Evolutionary conservation across 2,329 filamentous ascomycete genomes (phyloP).

Genomic region (Chalaropsis thielavioides): DNA sequence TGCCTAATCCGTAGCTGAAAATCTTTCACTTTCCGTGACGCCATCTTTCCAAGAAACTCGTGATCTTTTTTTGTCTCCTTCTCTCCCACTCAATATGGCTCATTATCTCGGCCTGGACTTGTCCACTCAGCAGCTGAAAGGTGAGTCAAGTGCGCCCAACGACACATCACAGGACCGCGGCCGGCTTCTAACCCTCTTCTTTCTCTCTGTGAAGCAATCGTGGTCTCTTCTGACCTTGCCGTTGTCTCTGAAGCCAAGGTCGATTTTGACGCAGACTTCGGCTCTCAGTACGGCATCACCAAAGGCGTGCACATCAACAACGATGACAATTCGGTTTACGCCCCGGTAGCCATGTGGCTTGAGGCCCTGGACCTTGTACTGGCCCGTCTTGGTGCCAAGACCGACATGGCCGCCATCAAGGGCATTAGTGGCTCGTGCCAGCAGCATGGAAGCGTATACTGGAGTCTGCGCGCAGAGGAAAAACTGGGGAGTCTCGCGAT

Average conservation of each 20-base stretch:
- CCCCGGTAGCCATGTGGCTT: slow-evolving; percentile 86
- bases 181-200: slow-evolving; percentile 1
- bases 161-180: not conserved
- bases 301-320: slow-evolving; percentile 82
- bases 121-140: slow-evolving; percentile 93
- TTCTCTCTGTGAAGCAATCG: slow-evolving; percentile 44
- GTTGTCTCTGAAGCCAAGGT: slow-evolving; percentile 77
- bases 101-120: slow-evolving; percentile 90
- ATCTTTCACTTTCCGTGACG: not conserved
- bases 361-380: slow-evolving; percentile 84
- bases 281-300: slow-evolving; percentile 56
- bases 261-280: slow-evolving; percentile 81
- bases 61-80: not conserved
- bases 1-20: not conserved
- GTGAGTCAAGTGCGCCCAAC: slow-evolving; percentile 27
- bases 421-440: slow-evolving; percentile 87
- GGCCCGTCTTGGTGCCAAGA: slow-evolving; percentile 48
- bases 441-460: slow-evolving; percentile 96
- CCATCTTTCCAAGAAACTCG: not conserved
- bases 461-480: slow-evolving; percentile 55
- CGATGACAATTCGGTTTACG: slow-evolving; percentile 74
- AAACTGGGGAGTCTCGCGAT: slow-evolving; percentile 46
- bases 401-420: slow-evolving; percentile 56
- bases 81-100: slow-evolving; percentile 4
- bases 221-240: slow-evolving; percentile 69